Percentiles rank a stretch among this genome's conserved stretches.
Evolutionary conservation across 169 alveolate species (phyloP).

Genomic region (Eimeria praecox): DNA sequence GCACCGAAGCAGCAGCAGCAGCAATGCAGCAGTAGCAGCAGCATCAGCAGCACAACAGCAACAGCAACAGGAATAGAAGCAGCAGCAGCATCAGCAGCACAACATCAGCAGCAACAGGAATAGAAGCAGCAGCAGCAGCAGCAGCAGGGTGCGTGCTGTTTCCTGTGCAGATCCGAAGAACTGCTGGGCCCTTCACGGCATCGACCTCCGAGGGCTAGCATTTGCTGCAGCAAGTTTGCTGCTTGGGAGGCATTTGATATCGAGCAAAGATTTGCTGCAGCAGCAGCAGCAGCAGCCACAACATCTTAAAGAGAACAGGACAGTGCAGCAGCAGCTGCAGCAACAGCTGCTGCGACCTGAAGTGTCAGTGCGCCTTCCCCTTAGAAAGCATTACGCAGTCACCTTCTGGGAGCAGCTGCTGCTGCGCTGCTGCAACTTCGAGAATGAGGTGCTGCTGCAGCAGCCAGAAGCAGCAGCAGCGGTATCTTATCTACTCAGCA

Average conservation of each 20-base stretch:
- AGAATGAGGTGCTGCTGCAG: constrained; percentile 29
- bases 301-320: constrained; percentile 1
- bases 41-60: neutral
- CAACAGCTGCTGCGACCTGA: constrained; percentile 42
- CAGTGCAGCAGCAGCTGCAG: constrained; percentile 43
- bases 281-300: constrained; percentile 45
- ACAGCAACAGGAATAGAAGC: neutral
- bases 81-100: too few relatives aligned
- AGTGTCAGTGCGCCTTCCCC: constrained; percentile 6
- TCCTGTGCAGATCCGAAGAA: neutral
- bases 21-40: neutral
- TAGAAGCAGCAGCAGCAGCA: neutral
- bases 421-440: constrained; percentile 59
- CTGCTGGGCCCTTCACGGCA: constrained; percentile 44
- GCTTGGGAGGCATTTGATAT: constrained; percentile 22
- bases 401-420: constrained; percentile 43
- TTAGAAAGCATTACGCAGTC: neutral
- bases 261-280: neutral
- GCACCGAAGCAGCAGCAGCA: neutral
- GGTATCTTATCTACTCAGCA: constrained; percentile 32
- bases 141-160: neutral
- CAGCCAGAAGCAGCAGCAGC: constrained; percentile 42
- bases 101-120: neutral
- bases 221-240: constrained; percentile 29
- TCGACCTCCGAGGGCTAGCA: neutral